phyloP scores from a whole-genome alignment of 2,329 filamentous ascomycete genomes.

The Penicillium olsonii region DNA sequence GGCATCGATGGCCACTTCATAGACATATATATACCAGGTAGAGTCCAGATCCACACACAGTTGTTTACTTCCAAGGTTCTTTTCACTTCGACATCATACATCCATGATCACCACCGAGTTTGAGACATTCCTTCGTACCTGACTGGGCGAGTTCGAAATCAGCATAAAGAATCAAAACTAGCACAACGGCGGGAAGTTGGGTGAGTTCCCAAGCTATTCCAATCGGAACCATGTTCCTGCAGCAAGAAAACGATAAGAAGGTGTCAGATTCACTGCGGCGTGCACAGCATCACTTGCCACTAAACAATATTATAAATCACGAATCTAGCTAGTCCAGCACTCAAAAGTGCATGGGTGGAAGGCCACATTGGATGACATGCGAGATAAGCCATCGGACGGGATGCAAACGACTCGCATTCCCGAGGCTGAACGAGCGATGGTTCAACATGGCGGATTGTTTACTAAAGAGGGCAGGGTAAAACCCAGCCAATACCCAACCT shows the following conservation, averaged over 20 bases:
- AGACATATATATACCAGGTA: no score
- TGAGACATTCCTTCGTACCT: conserved; percentile 23
- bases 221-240: not conserved
- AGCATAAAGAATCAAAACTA: conserved; percentile 16
- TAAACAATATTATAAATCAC: conserved; percentile 18
- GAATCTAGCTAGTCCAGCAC: not conserved
- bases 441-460: no score
- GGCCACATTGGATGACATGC: not conserved
- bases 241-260: not conserved
- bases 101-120: no score
- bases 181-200: conserved; percentile 25
- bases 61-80: no score
- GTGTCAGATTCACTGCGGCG: conserved; percentile 26
- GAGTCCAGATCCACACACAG: no score
- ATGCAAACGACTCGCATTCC: no score
- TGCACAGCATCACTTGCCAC: conserved; percentile 23
- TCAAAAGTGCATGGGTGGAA: conserved; percentile 1
- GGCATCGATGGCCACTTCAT: no score
- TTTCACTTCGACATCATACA: no score
- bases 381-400: no score
- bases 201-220: conserved; percentile 13
- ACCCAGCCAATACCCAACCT: no score
- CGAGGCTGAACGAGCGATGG: no score
- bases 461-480: no score
- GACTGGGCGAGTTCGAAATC: conserved; percentile 23